Base-by-base conservation (phyloP, 2,329 filamentous ascomycete species). In the Fusarium albosuccineum region DNA sequence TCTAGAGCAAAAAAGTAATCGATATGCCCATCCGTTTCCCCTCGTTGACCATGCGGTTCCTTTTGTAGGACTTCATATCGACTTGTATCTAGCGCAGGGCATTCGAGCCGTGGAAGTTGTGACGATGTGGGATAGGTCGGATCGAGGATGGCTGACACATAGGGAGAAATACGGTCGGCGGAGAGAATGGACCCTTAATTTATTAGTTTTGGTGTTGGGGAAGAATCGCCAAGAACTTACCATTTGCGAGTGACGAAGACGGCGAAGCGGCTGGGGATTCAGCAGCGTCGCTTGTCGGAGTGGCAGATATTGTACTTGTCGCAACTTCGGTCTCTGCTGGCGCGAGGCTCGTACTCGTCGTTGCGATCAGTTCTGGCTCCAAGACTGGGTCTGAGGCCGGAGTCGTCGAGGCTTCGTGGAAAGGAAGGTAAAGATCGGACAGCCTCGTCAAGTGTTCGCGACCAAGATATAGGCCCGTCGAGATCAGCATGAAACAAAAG, bases 1-100 rank as follows among this genome's bases (percentile, higher is more conserved):
- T 88, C 79, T 29, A 89, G 75, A 0, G 85, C 85, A 60, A 89
- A 86, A 72, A 84, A 85, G 70, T 83, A 86, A 2, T 75, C 71
- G 13, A 74, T 66, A 1, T 55, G 60, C 1, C 53, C 30, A 1
- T 46, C 22, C 14, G 11, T 13, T 2, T 11, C n/a, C 1, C 4
- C 40, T 3, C 8, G 13, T 16, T 27, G 27, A 0, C 2, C 14
- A 16, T 55, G 27, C 11, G 48, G 33, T 7, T 46, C 1, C 13
- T 41, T 17, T 30, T 62, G 57, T 0, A 78, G 67, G 17, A 68
- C 37, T 1, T 63, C 56, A 33, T 79, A 75, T 53, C 73, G 49
- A 8, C 55, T 36, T 4, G 44, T 22, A 14, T 73, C 60, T 1
- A 70, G 5, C 11, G 36, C 9, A n/a, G 77, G 78, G n/a, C 78